Base-by-base conservation (phyloP, 2,329 filamentous ascomycete species). In the Fusarium sp. region DNA sequence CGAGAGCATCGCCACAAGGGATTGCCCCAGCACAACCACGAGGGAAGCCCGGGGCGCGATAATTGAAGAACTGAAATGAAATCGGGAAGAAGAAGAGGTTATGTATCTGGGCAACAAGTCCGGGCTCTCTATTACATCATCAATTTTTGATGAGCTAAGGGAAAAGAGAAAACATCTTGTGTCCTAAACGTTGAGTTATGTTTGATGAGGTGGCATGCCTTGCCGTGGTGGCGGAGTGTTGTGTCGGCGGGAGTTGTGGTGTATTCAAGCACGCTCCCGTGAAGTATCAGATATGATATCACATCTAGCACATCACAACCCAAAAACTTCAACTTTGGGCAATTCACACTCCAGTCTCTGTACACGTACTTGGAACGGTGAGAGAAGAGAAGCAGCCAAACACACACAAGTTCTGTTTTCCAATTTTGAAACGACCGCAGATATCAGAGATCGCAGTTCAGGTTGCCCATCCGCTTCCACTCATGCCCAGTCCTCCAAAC, bases 401-500 rank as follows among this genome's bases (percentile, higher is more conserved):
- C 3, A 54, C 17, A 7, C 7, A 49, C 7, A 33, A 18, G 22
- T 7, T 6, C 1, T 24, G 11, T 18, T 33, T 38, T n/a, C 35
- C 18, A 31, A 20, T 36, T 36, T 4, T 15, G 18, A 36, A 26
- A 36, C 9, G 18, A 38, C 13, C 1, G 9, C 24, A 54, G 17
- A 38, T 26, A 15, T 26, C 33, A 38, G 5, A 38, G 33, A 49
- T 33, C 7, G 33, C 47, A 5, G 5, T 12, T 3, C 6, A 22
- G 13, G 49, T 22, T 52, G 2, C 11, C 33, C 6, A 38, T 0
- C 9, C n/a, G 5, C 9, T 22, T 36, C 2, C 2, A 13, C 33
- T 22, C 24, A n/a, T 17, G 6, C 18, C 33, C 8, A 15, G 18
- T 8, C n/a, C 13, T 17, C 18, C 17, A 2, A 18, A n/a, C 8